A percentile compares a stretch with the other conserved stretches of the same genome.
Evolutionary conservation across 495 filamentous ascomycete genomes (phyloP).

Genomic region (Chaetomidium leptoderma): DNA sequence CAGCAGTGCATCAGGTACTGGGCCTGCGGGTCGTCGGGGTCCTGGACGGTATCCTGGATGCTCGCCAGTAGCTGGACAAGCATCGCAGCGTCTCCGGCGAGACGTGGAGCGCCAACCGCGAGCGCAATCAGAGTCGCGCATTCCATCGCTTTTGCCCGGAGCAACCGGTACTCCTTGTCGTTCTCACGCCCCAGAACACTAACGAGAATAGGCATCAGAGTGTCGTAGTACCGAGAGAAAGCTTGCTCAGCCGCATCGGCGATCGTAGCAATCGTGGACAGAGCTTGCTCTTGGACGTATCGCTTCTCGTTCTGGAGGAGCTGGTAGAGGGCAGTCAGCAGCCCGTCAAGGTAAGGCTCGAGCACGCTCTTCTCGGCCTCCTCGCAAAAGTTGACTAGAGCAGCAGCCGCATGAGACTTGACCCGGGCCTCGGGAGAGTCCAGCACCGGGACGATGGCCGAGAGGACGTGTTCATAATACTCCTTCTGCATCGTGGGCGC

Average conservation of each 20-base stretch:
- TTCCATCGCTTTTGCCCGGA: constrained; percentile 98
- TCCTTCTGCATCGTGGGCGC: constrained; percentile 98
- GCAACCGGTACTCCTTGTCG: constrained; percentile 83
- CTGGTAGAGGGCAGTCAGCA: constrained; percentile 74
- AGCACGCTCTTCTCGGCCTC: constrained; percentile 91
- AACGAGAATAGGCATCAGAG: constrained; percentile 90
- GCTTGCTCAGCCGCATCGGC: constrained; percentile 95
- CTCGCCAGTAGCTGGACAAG: constrained; percentile 80
- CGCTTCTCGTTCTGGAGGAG: constrained; percentile 85
- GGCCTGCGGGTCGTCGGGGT: constrained; percentile 92
- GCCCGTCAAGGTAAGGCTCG: constrained; percentile 88
- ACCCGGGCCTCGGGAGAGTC: constrained; percentile 87
- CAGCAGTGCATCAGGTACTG: constrained; percentile 98
- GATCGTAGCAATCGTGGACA: constrained; percentile 98
- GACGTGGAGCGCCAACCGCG: constrained; percentile 88
- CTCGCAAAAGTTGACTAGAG: constrained; percentile 98
- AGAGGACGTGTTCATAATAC: constrained; percentile 78
- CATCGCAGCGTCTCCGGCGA: constrained; percentile 78
- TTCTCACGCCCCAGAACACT: constrained; percentile 82
- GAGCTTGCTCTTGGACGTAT: constrained; percentile 95
- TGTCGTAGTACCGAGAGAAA: constrained; percentile 93
- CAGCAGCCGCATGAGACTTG: constrained; percentile 93
- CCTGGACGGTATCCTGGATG: constrained; percentile 82
- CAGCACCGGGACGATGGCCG: constrained; percentile 88
- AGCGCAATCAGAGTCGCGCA: constrained; percentile 96